phyloP scores from a whole-genome alignment of 176 grass and related monocot species.

The Musa itinerans region DNA sequence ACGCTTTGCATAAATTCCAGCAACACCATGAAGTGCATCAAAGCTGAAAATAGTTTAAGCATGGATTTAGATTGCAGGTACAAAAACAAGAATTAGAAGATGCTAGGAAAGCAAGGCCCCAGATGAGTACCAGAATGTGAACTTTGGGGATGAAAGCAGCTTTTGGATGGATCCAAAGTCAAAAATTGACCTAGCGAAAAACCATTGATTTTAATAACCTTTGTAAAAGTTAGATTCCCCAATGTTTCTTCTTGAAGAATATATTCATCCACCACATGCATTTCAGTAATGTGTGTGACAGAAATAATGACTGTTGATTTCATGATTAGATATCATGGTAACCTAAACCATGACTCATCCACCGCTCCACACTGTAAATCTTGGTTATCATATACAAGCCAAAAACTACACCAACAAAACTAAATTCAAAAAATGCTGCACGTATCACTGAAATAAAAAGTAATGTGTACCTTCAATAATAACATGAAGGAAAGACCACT shows the following conservation, averaged over 20 bases:
- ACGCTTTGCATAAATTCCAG: conserved; percentile 71
- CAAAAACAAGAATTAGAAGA: conserved; percentile 10
- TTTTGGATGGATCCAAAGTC: conserved; percentile 79
- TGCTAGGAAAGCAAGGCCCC: background rate
- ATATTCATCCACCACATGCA: background rate
- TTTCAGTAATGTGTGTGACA: background rate
- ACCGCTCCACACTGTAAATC: background rate
- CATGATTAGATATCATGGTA: background rate
- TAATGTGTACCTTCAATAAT: background rate
- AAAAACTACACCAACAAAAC: background rate
- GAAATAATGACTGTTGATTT: background rate
- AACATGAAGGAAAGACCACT: conserved; percentile 7
- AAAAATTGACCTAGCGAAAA: conserved; percentile 61
- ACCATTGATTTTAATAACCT: background rate
- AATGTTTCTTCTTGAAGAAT: background rate
- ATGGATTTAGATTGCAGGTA: conserved; percentile 10
- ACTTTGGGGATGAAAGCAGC: conserved; percentile 75
- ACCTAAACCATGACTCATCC: background rate
- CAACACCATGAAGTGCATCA: conserved; percentile 95
- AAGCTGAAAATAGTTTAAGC: conserved; percentile 44
- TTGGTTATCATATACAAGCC: background rate
- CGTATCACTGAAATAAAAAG: background rate
- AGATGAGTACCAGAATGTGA: conserved; percentile 77
- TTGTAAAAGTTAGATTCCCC: background rate
- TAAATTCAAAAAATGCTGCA: background rate